Conservation (phyloP, 2,329 filamentous ascomycete species). For the Aspergillus sp. region DNA sequence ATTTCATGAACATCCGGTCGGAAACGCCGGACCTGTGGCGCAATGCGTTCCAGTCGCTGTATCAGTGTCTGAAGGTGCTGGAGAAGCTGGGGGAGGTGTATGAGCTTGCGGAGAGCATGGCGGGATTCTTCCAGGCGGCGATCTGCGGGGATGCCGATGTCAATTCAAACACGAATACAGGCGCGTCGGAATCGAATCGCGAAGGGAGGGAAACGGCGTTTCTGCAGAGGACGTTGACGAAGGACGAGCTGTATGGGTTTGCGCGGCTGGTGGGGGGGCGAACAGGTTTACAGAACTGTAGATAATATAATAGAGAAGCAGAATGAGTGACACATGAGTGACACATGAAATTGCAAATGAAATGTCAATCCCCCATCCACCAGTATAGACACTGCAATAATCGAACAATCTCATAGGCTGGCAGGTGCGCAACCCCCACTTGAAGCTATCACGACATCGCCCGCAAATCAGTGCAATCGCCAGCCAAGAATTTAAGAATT, state of each 20-base stretch:
- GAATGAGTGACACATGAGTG: no score
- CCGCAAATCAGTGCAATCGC: slow-evolving; percentile 1
- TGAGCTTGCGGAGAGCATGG: slow-evolving; percentile 11
- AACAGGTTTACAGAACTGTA: no score
- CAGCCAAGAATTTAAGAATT: background rate
- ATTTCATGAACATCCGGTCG: slow-evolving; percentile 70
- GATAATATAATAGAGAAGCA: no score
- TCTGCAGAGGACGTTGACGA: no score
- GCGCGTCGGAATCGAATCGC: no score
- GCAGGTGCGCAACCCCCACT: slow-evolving; percentile 2
- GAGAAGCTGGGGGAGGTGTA: slow-evolving; percentile 13
- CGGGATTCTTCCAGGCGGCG: slow-evolving; percentile 4
- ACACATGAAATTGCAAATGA: no score
- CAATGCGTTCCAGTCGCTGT: slow-evolving; percentile 8
- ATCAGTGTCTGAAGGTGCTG: slow-evolving; percentile 13
- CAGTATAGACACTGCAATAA: no score
- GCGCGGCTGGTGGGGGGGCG: no score
- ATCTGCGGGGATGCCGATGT: background rate
- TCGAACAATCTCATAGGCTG: background rate
- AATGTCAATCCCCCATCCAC: no score
- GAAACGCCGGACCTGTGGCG: slow-evolving; percentile 8
- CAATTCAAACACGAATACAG: no score
- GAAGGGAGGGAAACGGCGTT: no score
- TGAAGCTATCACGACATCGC: slow-evolving; percentile 12
- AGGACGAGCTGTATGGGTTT: no score